Evolutionary conservation across 2,329 filamentous ascomycete genomes (phyloP).

Genomic region (Aspergillus glaucus): DNA sequence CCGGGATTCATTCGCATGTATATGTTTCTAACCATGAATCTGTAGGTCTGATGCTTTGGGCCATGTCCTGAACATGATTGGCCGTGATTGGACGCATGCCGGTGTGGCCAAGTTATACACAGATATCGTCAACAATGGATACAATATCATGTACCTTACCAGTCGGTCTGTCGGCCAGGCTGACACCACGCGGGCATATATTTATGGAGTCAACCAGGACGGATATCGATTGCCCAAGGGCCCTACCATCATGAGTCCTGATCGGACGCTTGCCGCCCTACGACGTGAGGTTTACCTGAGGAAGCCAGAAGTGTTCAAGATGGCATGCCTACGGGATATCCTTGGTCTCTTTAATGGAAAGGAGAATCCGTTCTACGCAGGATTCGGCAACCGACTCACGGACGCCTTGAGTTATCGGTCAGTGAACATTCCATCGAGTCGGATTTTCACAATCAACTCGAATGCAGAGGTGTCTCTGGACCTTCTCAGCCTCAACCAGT

Average conservation of each 20-base stretch:
- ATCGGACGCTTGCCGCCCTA: slow-evolving; percentile 88
- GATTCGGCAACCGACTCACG: slow-evolving; percentile 92
- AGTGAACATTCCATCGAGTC: slow-evolving; percentile 86
- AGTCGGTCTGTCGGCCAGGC: slow-evolving; percentile 90
- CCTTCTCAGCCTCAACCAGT: slow-evolving; percentile 81
- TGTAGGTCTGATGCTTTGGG: slow-evolving; percentile 74
- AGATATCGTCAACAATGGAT: slow-evolving; percentile 90
- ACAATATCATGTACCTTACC: slow-evolving; percentile 98
- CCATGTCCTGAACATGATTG: slow-evolving; percentile 93
- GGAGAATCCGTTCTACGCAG: slow-evolving; percentile 85
- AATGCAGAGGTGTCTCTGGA: slow-evolving; percentile 94
- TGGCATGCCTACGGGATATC: slow-evolving; percentile 95
- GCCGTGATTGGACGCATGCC: slow-evolving; percentile 94
- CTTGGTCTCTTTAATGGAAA: slow-evolving; percentile 74
- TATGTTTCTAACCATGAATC: slow-evolving; percentile 7
- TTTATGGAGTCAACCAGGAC: slow-evolving; percentile 84
- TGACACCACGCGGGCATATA: slow-evolving; percentile 81
- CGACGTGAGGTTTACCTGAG: slow-evolving; percentile 88
- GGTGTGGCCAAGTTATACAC: slow-evolving; percentile 96
- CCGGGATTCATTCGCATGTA: not conserved
- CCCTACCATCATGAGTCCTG: slow-evolving; percentile 89
- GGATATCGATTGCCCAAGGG: slow-evolving; percentile 79
- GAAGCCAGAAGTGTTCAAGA: slow-evolving; percentile 98
- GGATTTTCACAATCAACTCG: slow-evolving; percentile 98
- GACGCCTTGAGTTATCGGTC: slow-evolving; percentile 94